Evolutionary conservation across 352 stramenopile genomes (phyloP).

Genomic region (Phytophthora rubi): DNA sequence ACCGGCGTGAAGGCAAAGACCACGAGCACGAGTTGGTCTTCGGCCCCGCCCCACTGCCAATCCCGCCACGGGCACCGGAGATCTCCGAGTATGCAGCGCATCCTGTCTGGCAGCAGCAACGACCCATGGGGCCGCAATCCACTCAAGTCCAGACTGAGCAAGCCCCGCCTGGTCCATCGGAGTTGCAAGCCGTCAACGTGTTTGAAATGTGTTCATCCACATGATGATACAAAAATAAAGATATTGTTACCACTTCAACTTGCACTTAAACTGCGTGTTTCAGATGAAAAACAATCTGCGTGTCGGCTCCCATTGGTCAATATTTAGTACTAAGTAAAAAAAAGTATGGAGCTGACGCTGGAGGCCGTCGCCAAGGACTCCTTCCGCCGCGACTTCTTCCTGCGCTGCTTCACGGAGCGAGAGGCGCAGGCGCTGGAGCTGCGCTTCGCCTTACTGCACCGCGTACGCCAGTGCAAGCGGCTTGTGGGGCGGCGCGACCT

Average conservation of each 20-base stretch:
- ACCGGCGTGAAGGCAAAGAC: constrained; percentile 45
- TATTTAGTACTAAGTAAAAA: background rate
- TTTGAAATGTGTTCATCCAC: constrained; percentile 30
- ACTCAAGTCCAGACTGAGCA: background rate
- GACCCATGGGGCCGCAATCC: background rate
- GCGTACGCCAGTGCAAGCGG: constrained; percentile 64
- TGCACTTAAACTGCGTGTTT: constrained; percentile 3
- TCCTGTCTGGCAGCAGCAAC: constrained; percentile 8
- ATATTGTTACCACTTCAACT: constrained; percentile 24
- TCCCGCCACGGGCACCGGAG: constrained; percentile 8
- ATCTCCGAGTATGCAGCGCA: constrained; percentile 12
- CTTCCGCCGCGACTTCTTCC: constrained; percentile 65
- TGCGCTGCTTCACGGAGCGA: constrained; percentile 54
- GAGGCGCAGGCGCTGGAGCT: constrained; percentile 65
- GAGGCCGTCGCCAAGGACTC: constrained; percentile 64
- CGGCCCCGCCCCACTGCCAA: constrained; percentile 28
- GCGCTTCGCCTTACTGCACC: constrained; percentile 61
- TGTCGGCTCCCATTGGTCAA: constrained; percentile 22
- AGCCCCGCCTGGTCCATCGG: background rate
- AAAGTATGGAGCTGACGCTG: constrained; percentile 47
- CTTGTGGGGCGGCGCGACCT: constrained; percentile 51
- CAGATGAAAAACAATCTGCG: background rate
- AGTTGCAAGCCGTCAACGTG: constrained; percentile 22
- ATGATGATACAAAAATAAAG: constrained; percentile 24
- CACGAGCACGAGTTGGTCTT: constrained; percentile 64